Conservation (phyloP, 768 basidiomycete genomes). For the Cystobasidium ongulense region DNA sequence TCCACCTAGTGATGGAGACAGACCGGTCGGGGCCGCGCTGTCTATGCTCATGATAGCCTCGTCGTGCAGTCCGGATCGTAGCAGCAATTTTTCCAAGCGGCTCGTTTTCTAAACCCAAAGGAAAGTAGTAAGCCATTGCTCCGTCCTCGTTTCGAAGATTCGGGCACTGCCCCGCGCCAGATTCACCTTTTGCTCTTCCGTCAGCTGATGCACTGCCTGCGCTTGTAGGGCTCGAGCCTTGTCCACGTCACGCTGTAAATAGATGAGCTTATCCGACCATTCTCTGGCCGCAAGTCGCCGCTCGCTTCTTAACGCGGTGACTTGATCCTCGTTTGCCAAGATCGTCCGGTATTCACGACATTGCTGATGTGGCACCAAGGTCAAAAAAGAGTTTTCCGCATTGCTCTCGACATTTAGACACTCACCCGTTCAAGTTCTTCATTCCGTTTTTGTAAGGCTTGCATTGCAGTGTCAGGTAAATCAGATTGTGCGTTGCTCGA, state of each 20-base stretch:
- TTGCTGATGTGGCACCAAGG: slow-evolving; percentile 34
- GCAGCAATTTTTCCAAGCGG: neutral
- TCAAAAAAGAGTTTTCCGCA: slow-evolving; percentile 20
- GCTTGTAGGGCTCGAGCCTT: slow-evolving; percentile 29
- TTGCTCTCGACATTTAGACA: slow-evolving; percentile 12
- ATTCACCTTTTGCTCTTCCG: slow-evolving; percentile 34
- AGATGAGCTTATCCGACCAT: slow-evolving; percentile 25
- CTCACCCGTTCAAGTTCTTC: slow-evolving; percentile 13
- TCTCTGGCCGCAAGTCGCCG: slow-evolving; percentile 29
- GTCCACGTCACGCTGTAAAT: slow-evolving; percentile 31
- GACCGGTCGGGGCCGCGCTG: neutral
- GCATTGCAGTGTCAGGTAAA: slow-evolving; percentile 4
- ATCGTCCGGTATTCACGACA: slow-evolving; percentile 33
- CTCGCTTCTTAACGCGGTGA: slow-evolving; percentile 33
- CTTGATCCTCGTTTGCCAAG: slow-evolving; percentile 34
- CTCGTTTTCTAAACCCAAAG: neutral
- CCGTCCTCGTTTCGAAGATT: too few species aligned
- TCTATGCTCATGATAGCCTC: neutral
- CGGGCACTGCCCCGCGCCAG: too few species aligned
- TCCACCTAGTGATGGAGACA: neutral
- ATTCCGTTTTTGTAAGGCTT: neutral
- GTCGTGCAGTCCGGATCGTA: neutral
- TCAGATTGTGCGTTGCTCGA: slow-evolving; percentile 57
- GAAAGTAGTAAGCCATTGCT: neutral
- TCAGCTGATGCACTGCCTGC: slow-evolving; percentile 26